These are phyloP conservation scores for Aspergillus diversus DNA, from an alignment of 495 filamentous ascomycete species.

Conservation along the genomic window DNA sequence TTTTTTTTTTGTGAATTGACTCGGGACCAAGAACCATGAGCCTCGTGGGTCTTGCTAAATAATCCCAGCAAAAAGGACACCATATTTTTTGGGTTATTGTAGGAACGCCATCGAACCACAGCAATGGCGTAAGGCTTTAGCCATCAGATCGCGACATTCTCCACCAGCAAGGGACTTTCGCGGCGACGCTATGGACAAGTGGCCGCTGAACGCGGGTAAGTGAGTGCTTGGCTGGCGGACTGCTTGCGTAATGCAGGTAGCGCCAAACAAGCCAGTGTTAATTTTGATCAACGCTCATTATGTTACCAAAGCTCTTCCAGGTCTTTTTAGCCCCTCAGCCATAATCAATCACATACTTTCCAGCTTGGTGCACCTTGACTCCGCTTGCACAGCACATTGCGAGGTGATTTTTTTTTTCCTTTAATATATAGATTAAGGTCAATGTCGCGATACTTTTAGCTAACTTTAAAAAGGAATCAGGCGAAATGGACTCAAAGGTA, in stretches of 20 bases:
- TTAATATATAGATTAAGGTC: no score
- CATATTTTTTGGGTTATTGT: constrained; percentile 3
- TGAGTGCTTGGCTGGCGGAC: constrained; percentile 38
- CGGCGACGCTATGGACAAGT: constrained; percentile 40
- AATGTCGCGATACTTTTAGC: no score
- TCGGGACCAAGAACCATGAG: no score
- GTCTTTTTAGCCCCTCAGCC: constrained; percentile 14
- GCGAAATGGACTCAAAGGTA: no score
- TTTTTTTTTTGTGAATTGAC: no score
- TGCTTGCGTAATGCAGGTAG: constrained; percentile 50
- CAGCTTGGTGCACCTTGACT: background rate
- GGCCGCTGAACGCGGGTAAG: constrained; percentile 43
- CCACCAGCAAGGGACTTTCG: constrained; percentile 49
- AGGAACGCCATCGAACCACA: constrained; percentile 26
- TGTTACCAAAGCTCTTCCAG: constrained; percentile 9
- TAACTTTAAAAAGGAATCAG: no score
- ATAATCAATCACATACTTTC: background rate
- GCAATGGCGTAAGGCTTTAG: constrained; percentile 40
- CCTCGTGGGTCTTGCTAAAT: no score
- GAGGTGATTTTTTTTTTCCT: no score
- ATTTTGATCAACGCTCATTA: constrained; percentile 43
- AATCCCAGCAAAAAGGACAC: background rate
- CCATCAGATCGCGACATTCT: constrained; percentile 48
- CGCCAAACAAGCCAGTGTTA: constrained; percentile 32
- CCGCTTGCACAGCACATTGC: background rate